These are phyloP conservation scores for Tylopilus vinaceipallidus DNA, from an alignment of 768 basidiomycete species.

Conservation along the genomic window DNA sequence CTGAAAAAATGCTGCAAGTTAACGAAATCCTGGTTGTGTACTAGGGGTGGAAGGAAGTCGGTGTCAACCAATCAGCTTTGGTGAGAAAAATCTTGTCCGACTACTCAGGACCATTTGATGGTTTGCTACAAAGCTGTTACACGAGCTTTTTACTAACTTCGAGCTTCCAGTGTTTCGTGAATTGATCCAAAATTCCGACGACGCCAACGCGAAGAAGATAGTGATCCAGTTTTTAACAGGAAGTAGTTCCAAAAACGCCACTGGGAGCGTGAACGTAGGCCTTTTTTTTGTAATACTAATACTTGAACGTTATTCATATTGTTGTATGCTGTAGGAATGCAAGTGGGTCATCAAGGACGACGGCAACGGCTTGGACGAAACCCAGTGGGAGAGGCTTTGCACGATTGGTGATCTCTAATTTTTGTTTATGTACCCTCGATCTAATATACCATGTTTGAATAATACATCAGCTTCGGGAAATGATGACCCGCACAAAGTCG, in stretches of 20 bases:
- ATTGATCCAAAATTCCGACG: constrained; percentile 54
- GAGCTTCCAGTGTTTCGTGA: constrained; percentile 51
- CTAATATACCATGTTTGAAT: too few relatives aligned
- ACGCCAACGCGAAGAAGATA: constrained; percentile 37
- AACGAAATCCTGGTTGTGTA: too few relatives aligned
- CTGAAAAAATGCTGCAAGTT: too few relatives aligned
- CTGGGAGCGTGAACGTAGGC: background rate
- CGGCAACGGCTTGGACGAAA: background rate
- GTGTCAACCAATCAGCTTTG: background rate
- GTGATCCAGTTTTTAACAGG: constrained; percentile 38
- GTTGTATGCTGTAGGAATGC: background rate
- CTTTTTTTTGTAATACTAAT: too few relatives aligned
- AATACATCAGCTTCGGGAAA: too few relatives aligned
- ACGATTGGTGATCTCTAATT: background rate
- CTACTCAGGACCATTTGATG: background rate
- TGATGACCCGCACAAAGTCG: background rate
- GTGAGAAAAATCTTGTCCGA: background rate
- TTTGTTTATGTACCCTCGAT: too few relatives aligned
- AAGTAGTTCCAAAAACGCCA: constrained; percentile 3
- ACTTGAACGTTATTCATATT: background rate
- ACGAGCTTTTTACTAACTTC: too few relatives aligned
- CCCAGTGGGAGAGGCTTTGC: background rate
- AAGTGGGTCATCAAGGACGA: background rate
- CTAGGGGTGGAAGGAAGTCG: background rate
- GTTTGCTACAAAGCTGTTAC: background rate